Percentiles rank a stretch among this genome's conserved stretches.
Conservation (phyloP, 805 yeast genomes). For the Zygoascus flipseniorum region DNA sequence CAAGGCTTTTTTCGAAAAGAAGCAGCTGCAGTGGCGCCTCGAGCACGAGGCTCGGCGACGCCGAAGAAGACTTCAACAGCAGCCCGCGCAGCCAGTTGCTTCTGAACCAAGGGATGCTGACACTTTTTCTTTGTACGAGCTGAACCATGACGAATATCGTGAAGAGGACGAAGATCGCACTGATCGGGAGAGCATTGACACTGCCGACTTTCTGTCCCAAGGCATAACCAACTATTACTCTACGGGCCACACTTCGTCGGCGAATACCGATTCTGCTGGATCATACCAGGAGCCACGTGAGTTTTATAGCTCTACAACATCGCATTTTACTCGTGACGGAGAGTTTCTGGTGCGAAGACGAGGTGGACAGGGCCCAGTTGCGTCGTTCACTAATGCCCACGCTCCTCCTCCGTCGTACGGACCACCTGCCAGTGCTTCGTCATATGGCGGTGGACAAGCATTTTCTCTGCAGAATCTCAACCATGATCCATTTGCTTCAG, state of each 20-base stretch:
- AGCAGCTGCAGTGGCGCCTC: constrained; percentile 13
- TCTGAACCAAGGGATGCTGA: neutral
- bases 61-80: neutral
- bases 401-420: neutral
- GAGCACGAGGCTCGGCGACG: constrained; percentile 8
- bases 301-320: neutral
- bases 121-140: neutral
- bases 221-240: constrained; percentile 1
- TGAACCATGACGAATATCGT: neutral
- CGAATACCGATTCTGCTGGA: neutral
- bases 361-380: neutral
- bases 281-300: neutral
- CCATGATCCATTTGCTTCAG: neutral
- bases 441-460: neutral
- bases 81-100: neutral
- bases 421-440: neutral
- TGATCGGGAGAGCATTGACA: neutral
- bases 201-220: constrained; percentile 1
- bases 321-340: neutral
- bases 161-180: neutral
- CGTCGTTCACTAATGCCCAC: neutral
- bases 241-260: neutral
- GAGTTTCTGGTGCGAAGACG: constrained; percentile 1
- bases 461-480: neutral
- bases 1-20: constrained; percentile 4